These are phyloP conservation scores for Hericium coralloides DNA, from an alignment of 768 basidiomycete genomes.

Conservation along the genomic window DNA sequence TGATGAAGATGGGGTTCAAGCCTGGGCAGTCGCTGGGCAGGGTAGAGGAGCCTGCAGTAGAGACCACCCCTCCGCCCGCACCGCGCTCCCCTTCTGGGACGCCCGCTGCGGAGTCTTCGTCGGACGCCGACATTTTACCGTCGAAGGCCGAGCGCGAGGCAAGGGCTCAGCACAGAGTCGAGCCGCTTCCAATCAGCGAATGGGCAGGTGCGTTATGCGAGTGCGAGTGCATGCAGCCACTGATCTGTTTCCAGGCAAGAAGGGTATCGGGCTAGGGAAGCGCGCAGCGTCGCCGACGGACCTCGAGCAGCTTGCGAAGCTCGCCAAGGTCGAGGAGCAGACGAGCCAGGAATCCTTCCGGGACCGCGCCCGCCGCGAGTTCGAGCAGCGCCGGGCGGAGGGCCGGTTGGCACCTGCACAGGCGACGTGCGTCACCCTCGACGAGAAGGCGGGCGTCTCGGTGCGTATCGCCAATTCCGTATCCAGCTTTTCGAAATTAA, in stretches of 20 bases:
- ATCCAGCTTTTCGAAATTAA: not conserved
- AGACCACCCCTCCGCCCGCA: slow-evolving; percentile 1
- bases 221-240: not conserved
- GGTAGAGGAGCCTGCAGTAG: slow-evolving; percentile 17
- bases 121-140: not conserved
- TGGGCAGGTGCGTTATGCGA: slow-evolving; percentile 57
- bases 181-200: slow-evolving; percentile 69
- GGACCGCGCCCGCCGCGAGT: slow-evolving; percentile 62
- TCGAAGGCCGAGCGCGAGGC: too few species aligned
- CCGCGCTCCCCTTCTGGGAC: not conserved
- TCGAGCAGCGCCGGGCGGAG: slow-evolving; percentile 68
- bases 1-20: slow-evolving; percentile 93
- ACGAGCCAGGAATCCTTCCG: slow-evolving; percentile 52
- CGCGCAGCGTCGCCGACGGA: slow-evolving; percentile 57
- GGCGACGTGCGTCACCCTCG: slow-evolving; percentile 64
- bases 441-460: slow-evolving; percentile 62
- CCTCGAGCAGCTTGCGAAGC: slow-evolving; percentile 60
- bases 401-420: slow-evolving; percentile 62
- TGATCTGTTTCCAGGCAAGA: slow-evolving; percentile 46
- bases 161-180: slow-evolving; percentile 35
- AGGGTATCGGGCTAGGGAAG: slow-evolving; percentile 66
- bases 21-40: slow-evolving; percentile 71
- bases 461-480: slow-evolving; percentile 30
- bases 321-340: slow-evolving; percentile 55
- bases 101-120: not conserved